A percentile compares a stretch with the other conserved stretches of the same genome.
These are phyloP conservation scores for Podaxis sp. DNA, from an alignment of 768 basidiomycete genomes.

Conservation along the genomic window DNA sequence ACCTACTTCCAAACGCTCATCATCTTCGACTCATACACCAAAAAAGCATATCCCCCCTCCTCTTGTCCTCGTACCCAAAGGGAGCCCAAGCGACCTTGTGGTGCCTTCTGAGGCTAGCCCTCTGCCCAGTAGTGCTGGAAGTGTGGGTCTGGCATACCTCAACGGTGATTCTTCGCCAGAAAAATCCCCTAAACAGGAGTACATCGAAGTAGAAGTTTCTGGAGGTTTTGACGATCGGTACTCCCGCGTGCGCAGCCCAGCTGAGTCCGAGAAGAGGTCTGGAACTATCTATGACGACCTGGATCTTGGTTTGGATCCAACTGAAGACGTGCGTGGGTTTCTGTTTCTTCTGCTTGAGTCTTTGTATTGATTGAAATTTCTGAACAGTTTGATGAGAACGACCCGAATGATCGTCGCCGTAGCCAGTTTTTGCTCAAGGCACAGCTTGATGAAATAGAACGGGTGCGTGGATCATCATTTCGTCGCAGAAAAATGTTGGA, in stretches of 20 bases:
- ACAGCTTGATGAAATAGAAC: slow-evolving; percentile 77
- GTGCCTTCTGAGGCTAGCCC: slow-evolving; percentile 34
- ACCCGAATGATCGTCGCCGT: slow-evolving; percentile 68
- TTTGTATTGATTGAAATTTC: slow-evolving; percentile 16
- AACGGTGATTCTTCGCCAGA: slow-evolving; percentile 21
- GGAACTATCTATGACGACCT: slow-evolving; percentile 51
- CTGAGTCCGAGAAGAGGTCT: slow-evolving; percentile 39
- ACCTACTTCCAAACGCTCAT: slow-evolving; percentile 22
- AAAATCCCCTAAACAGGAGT: slow-evolving; percentile 8
- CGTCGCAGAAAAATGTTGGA: neutral
- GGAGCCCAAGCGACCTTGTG: slow-evolving; percentile 23
- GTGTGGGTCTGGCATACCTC: slow-evolving; percentile 44
- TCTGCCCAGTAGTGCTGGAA: slow-evolving; percentile 29
- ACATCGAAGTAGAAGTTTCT: slow-evolving; percentile 13
- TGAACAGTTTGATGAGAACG: slow-evolving; percentile 59
- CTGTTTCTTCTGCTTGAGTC: neutral
- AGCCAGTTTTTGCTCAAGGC: slow-evolving; percentile 75
- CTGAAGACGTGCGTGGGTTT: slow-evolving; percentile 35
- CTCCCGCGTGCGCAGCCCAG: slow-evolving; percentile 27
- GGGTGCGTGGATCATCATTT: slow-evolving; percentile 29
- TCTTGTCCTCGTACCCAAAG: slow-evolving; percentile 42
- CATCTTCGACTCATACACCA: slow-evolving; percentile 23
- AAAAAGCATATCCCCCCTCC: slow-evolving; percentile 55
- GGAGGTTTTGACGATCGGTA: slow-evolving; percentile 36
- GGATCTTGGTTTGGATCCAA: slow-evolving; percentile 44